Percentiles rank a stretch among this genome's conserved stretches.
These are phyloP conservation scores for Geotrichum reessii DNA, from an alignment of 1,139 yeast genomes.

Conservation along the genomic window DNA sequence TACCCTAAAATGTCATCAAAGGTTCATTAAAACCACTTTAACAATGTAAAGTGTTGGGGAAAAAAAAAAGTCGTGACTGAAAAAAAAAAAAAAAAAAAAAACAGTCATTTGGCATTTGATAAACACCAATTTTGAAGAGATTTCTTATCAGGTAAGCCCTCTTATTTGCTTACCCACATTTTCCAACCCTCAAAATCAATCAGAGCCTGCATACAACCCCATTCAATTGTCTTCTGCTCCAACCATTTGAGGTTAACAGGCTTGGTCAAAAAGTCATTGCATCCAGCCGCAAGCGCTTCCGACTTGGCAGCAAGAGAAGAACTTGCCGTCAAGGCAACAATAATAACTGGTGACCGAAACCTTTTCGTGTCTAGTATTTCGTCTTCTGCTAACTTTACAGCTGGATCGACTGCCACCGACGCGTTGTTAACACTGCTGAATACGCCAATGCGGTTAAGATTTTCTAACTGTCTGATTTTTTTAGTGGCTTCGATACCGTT, in stretches of 20 bases:
- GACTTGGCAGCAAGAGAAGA: conserved; percentile 82
- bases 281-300: conserved; percentile 92
- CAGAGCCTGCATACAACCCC: conserved; percentile 93
- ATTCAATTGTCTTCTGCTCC: conserved; percentile 87
- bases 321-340: conserved; percentile 92
- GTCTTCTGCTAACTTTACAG: conserved; percentile 30
- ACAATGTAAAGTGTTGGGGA: no score
- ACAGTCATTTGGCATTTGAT: no score
- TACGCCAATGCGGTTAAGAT: conserved; percentile 75
- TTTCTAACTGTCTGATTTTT: conserved; percentile 78
- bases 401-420: no score
- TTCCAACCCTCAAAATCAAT: conserved; percentile 96
- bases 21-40: no score
- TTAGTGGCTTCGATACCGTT: conserved; percentile 91
- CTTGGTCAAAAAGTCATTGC: conserved; percentile 93
- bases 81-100: no score
- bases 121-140: no score
- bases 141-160: no score
- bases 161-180: conserved; percentile 81
- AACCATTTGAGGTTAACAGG: conserved; percentile 95
- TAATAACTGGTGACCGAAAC: conserved; percentile 87
- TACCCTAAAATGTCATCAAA: no score
- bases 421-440: conserved; percentile 39
- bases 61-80: no score
- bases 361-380: conserved; percentile 52